Conservation (phyloP, 2,329 filamentous ascomycete species). For the Penicillium sclerotiorum region DNA sequence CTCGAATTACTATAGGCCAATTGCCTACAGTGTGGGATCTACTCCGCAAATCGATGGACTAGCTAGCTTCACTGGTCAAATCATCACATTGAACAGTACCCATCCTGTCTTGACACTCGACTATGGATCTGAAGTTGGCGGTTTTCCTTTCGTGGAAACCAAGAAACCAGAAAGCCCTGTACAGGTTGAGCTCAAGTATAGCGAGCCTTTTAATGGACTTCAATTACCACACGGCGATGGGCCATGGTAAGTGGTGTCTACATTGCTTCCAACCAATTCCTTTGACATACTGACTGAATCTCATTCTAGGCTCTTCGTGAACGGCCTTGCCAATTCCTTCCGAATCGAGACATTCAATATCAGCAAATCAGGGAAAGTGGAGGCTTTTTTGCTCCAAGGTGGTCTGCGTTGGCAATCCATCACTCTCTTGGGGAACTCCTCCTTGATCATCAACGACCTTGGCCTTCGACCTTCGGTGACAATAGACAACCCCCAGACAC, state of each 20-base stretch:
- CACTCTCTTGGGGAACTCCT: neutral
- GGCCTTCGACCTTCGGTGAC: conserved; percentile 4
- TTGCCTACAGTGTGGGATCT: neutral
- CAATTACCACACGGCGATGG: conserved; percentile 16
- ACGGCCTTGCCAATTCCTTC: conserved; percentile 15
- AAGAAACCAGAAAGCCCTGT: conserved; percentile 9
- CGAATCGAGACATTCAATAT: conserved; percentile 23
- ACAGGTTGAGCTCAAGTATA: conserved; percentile 22
- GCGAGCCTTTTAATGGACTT: conserved; percentile 16
- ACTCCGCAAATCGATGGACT: neutral
- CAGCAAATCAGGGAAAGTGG: conserved; percentile 8
- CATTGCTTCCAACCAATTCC: too few species aligned
- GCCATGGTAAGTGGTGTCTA: conserved; percentile 2
- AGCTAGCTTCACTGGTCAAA: neutral
- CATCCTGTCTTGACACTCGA: conserved; percentile 15
- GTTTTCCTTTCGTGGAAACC: conserved; percentile 18
- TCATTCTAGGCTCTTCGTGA: conserved; percentile 9
- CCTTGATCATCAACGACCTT: neutral
- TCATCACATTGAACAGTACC: neutral
- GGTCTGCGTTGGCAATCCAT: conserved; percentile 21
- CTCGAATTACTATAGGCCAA: neutral
- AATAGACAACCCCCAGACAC: neutral
- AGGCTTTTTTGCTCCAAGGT: conserved; percentile 20
- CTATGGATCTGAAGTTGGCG: conserved; percentile 19
- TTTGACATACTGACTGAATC: too few species aligned